phyloP scores from a whole-genome alignment of 208 protist genomes.

The Crithidia mellificae region DNA sequence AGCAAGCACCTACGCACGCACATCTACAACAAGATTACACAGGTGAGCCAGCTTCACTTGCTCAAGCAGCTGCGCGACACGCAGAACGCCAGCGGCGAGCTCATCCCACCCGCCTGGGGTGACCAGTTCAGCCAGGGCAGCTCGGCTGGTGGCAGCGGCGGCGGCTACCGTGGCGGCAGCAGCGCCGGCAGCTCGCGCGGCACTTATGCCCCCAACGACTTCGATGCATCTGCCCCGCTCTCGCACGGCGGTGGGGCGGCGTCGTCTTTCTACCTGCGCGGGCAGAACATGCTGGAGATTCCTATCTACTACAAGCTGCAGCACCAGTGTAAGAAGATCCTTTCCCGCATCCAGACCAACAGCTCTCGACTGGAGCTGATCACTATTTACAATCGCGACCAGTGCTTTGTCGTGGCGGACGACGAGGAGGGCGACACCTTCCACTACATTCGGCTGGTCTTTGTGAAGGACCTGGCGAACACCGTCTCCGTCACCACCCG shows the following conservation, averaged over 20 bases:
- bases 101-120: constrained; percentile 79
- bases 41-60: constrained; percentile 83
- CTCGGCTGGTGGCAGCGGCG: neutral
- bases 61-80: constrained; percentile 86
- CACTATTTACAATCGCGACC: constrained; percentile 80
- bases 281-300: constrained; percentile 69
- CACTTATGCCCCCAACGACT: neutral
- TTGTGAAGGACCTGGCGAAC: constrained; percentile 74
- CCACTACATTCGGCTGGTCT: constrained; percentile 87
- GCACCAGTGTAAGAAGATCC: constrained; percentile 84
- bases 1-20: constrained; percentile 47
- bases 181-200: constrained; percentile 10
- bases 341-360: constrained; percentile 70
- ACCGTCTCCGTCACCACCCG: constrained; percentile 45
- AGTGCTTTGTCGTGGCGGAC: constrained; percentile 88
- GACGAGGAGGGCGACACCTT: constrained; percentile 79
- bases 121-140: constrained; percentile 67
- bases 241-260: too few relatives aligned
- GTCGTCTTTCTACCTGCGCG: constrained; percentile 62
- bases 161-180: constrained; percentile 15
- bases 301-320: constrained; percentile 91
- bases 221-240: too few relatives aligned
- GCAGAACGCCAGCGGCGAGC: constrained; percentile 74
- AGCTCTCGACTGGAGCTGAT: constrained; percentile 80
- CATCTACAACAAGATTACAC: constrained; percentile 62